Base-by-base conservation (phyloP, 805 yeast genomes). In the Clavispora santaluciae region DNA sequence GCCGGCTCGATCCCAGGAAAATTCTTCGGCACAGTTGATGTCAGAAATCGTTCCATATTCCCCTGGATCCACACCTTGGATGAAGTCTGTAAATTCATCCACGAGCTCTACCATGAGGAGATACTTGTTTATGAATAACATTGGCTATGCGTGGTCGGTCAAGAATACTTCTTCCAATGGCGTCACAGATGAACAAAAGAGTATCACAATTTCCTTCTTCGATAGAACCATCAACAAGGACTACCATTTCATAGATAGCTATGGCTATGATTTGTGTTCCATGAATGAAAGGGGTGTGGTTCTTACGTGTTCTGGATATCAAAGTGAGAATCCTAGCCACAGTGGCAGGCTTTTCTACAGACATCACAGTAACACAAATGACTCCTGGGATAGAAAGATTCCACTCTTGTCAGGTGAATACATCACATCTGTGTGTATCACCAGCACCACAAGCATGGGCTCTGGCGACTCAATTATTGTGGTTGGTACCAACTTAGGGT, bases 61-160 rank as follows among this genome's bases (percentile, higher is more conserved):
- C 3, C 85, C 87, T 1, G 98, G 98, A 1, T 77, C 84, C 6
- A 91, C 98, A 0, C 95, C 96, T 0, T 89, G 90, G 83, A 42
- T 49, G 17, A 44, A 39, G 35, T 53, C 65, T 2, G 48, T 40
- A 11, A 69, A 66, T 4, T 76, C 79, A 39, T 35, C 49, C 9
- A 37, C 47, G 3, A 43, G 39, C 9, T 31, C 44, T 4, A 46
- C 54, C 5, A 45, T 43, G 21, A 76, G 91, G 60, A 71, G 96
- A 40, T 90, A 88, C 53, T 63, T 91, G 30, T 79, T 88, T 16
- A 86, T 90, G 73, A 86, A 86, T 51, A 70, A 83, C 8, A 66
- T 80, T 22, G 99, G 97, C 0, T 86, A 86, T 56, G 83, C 81
- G 0, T 85, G 95, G 78, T 71, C 88, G 0, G 93, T 86, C 10